Evolutionary conservation across 352 stramenopile genomes (phyloP), one percentile per base, ranked within the genome.

Genomic region (Pythium aristosporum): DNA sequence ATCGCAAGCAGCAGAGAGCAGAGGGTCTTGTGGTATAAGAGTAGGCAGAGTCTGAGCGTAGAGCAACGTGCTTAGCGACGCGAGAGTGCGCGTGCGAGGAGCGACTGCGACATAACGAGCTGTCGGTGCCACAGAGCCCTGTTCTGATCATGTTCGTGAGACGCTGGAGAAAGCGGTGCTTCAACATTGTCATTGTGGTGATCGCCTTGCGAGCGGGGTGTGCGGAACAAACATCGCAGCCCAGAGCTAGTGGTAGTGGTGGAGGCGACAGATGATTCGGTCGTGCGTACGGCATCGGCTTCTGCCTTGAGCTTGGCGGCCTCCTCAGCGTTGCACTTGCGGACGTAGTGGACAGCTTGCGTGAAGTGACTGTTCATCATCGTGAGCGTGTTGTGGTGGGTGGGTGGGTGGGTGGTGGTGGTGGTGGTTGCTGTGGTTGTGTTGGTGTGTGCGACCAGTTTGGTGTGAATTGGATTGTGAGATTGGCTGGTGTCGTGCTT

Each of bases 331-430:
- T 63, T 63, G 42, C 48, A 47, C 25, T 63, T 63, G 21, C 39
- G 47, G 15, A 63, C 46, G 21, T 55, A 55, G 46, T 32, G 23
- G 46, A 63, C 32, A 20, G 46, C 46, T 30, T 63, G 57, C 4
- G 47, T n/a, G 46, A 56, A 55, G 46, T 63, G 57, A 3, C n/a
- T 9, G 44, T 63, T 63, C 32, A 47, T 47, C 30, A 49, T 56
- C 46, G 18, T 63, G 20, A 12, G 12, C 20, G 9, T 52, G 23
- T 21, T 18, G 9, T 3, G 8, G 3, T 3, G 18, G 9, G 1
- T 1, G 10, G 0, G 39, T 9, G 4, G 25, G 25, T 28, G 2
- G 25, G 23, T 21, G 2, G 43, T 8, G 1, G 7, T 8, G 1
- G 12, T 18, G 13, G 10, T 8, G 4, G 12, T 1, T 28, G 25